These are phyloP conservation scores for Westerdykella sp. DNA, from an alignment of 2,329 filamentous ascomycete genomes.

Conservation along the genomic window DNA sequence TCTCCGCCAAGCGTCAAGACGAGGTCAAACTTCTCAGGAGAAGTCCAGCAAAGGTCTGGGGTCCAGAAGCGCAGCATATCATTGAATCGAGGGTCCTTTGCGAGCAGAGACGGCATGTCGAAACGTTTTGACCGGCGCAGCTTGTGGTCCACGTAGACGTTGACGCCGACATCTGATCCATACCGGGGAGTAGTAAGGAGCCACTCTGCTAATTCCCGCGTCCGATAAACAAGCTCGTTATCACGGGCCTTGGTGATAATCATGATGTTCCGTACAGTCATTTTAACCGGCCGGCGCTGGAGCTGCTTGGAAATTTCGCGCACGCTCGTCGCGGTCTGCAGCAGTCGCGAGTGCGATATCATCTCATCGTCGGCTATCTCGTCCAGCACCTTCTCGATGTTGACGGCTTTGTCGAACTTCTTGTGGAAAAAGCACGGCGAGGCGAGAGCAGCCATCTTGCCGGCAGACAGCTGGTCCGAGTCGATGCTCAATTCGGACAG, in stretches of 20 bases:
- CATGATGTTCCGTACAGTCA: constrained; percentile 91
- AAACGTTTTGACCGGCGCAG: constrained; percentile 84
- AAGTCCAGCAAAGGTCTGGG: constrained; percentile 87
- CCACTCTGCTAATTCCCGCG: constrained; percentile 81
- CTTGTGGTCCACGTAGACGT: constrained; percentile 97
- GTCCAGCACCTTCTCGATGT: constrained; percentile 89
- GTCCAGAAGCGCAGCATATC: constrained; percentile 94
- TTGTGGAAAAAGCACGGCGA: constrained; percentile 98
- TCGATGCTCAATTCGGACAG: constrained; percentile 47
- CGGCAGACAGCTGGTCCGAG: constrained; percentile 38
- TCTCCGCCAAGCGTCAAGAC: constrained; percentile 84
- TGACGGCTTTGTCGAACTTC: constrained; percentile 90
- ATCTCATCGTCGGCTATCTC: constrained; percentile 84
- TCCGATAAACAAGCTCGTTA: constrained; percentile 84
- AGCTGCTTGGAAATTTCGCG: constrained; percentile 94
- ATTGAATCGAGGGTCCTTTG: constrained; percentile 68
- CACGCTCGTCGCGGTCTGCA: constrained; percentile 92
- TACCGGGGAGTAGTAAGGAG: constrained; percentile 84
- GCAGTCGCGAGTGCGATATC: constrained; percentile 87
- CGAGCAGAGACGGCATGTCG: constrained; percentile 64
- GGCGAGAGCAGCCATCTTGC: constrained; percentile 61
- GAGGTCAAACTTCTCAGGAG: constrained; percentile 91
- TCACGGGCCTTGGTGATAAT: constrained; percentile 97
- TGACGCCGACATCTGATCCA: constrained; percentile 81
- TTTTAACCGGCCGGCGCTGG: constrained; percentile 83